Conservation (phyloP, 345 rosid species). For the Arabidopsis suecica region DNA sequence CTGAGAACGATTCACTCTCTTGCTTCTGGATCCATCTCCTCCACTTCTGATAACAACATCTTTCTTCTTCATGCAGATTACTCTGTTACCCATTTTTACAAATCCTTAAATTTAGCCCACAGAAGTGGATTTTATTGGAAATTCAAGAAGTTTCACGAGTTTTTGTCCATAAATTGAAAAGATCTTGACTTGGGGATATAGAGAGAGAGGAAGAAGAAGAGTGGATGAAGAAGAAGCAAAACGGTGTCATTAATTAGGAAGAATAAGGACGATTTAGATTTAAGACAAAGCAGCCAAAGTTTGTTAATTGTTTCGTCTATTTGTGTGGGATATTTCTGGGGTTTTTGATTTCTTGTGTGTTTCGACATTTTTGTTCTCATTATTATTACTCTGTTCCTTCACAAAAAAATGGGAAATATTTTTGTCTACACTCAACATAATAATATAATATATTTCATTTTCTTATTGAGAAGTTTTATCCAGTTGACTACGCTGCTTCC, state of each 20-base stretch:
- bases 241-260: slow-evolving; percentile 23
- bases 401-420: background rate
- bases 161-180: slow-evolving; percentile 8
- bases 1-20: slow-evolving; percentile 76
- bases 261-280: slow-evolving; percentile 33
- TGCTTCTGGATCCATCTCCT: slow-evolving; percentile 74
- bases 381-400: background rate
- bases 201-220: background rate
- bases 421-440: background rate
- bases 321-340: slow-evolving; percentile 26
- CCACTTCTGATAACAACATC: slow-evolving; percentile 44
- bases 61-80: slow-evolving; percentile 76
- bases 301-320: slow-evolving; percentile 8
- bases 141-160: background rate
- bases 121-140: background rate
- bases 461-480: no score
- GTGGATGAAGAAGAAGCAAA: slow-evolving; percentile 13
- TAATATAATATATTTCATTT: no score
- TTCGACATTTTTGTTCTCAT: background rate
- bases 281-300: slow-evolving; percentile 40
- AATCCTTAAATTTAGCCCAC: background rate
- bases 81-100: slow-evolving; percentile 78
- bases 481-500: no score
- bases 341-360: background rate
- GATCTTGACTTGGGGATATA: slow-evolving; percentile 1